These are phyloP conservation scores for Hymenoscyphus salicellus DNA, from an alignment of 2,329 filamentous ascomycete genomes.

Conservation along the genomic window DNA sequence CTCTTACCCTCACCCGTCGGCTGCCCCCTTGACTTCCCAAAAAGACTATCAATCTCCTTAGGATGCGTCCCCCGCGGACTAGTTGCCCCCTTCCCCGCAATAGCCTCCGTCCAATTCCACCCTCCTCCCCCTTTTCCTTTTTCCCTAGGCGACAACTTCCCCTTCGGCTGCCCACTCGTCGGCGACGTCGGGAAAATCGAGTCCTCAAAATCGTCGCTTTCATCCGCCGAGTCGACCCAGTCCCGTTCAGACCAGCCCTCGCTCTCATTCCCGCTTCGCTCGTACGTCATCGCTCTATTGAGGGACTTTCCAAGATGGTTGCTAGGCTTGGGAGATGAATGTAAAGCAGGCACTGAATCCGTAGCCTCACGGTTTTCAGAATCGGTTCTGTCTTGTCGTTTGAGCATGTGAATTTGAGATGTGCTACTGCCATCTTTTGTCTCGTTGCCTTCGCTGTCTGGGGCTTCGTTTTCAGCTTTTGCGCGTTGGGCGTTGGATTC, in stretches of 20 bases:
- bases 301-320: constrained; percentile 21
- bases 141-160: constrained; percentile 25
- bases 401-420: constrained; percentile 23
- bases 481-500: constrained; percentile 69
- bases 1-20: not conserved
- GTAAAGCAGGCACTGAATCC: constrained; percentile 36
- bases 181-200: constrained; percentile 27
- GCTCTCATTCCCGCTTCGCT: constrained; percentile 8
- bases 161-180: constrained; percentile 20
- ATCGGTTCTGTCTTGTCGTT: constrained; percentile 41
- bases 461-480: constrained; percentile 53
- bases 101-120: constrained; percentile 56
- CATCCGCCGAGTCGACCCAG: constrained; percentile 54
- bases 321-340: constrained; percentile 16
- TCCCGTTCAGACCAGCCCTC: constrained; percentile 61
- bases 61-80: constrained; percentile 28
- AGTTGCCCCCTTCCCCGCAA: constrained; percentile 44
- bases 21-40: constrained; percentile 14
- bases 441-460: constrained; percentile 64
- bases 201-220: constrained; percentile 45
- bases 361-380: constrained; percentile 48
- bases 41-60: constrained; percentile 27
- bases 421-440: constrained; percentile 43
- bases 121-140: constrained; percentile 29
- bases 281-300: not conserved